phyloP scores from a whole-genome alignment of 805 yeast species.

The Tetrapisispora pingtungensis region DNA sequence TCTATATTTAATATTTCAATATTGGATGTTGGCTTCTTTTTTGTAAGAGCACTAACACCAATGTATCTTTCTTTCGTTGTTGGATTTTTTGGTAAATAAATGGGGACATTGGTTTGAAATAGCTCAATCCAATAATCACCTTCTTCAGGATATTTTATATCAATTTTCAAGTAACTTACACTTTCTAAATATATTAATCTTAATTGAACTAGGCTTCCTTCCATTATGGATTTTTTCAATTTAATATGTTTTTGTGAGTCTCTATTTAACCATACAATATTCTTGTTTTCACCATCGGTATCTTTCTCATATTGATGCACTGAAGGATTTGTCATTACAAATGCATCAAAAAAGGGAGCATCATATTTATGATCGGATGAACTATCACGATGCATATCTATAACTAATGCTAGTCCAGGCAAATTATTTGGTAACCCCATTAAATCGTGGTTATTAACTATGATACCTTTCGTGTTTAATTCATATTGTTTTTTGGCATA shows the following conservation, averaged over 20 bases:
- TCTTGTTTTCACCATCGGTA: constrained; percentile 19
- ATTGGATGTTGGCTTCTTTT: constrained; percentile 32
- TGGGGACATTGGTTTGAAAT: constrained; percentile 11
- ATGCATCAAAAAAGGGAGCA: constrained; percentile 22
- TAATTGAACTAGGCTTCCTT: constrained; percentile 14
- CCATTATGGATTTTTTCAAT: constrained; percentile 10
- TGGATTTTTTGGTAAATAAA: constrained; percentile 20
- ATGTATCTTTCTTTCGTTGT: constrained; percentile 34
- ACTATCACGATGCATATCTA: constrained; percentile 17
- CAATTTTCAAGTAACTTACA: constrained; percentile 21
- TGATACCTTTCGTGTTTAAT: constrained; percentile 23
- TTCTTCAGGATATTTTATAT: constrained; percentile 16
- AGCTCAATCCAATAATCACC: constrained; percentile 24
- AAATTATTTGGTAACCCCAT: constrained; percentile 28
- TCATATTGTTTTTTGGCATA: constrained; percentile 23
- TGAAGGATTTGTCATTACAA: constrained; percentile 18
- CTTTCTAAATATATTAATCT: constrained; percentile 21
- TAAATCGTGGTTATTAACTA: constrained; percentile 13
- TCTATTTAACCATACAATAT: constrained; percentile 8
- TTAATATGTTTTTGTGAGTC: constrained; percentile 9
- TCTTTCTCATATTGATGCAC: constrained; percentile 15
- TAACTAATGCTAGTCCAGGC: constrained; percentile 23
- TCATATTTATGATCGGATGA: neutral
- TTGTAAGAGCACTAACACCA: constrained; percentile 54
- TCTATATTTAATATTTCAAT: constrained; percentile 53